Percentiles rank a stretch among this genome's conserved stretches.
Conservation (phyloP, 1,284 basidiomycete species). For the Xanthoconium separans region DNA sequence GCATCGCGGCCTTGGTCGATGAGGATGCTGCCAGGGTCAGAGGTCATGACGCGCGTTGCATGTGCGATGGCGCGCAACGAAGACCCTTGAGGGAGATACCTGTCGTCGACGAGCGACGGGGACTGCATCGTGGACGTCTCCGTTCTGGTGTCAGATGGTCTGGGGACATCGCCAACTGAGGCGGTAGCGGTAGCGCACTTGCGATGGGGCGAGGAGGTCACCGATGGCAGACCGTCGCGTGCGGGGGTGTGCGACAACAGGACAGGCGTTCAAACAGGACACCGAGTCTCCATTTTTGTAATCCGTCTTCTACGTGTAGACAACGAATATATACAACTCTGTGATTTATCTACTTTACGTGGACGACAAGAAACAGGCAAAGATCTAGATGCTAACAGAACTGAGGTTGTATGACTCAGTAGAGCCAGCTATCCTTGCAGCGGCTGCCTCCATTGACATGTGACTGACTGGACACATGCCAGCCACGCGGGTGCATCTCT, state of each 20-base stretch:
- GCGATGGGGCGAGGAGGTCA: slow-evolving; percentile 42
- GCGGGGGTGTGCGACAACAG: slow-evolving; percentile 61
- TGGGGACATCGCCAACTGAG: slow-evolving; percentile 40
- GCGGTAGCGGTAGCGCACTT: slow-evolving; percentile 35
- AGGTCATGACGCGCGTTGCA: slow-evolving; percentile 86
- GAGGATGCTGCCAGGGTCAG: slow-evolving; percentile 75
- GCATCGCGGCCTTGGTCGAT: slow-evolving; percentile 65
- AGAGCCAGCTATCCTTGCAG: no score
- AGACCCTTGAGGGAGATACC: slow-evolving; percentile 49
- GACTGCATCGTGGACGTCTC: slow-evolving; percentile 34
- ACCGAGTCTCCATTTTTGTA: no score
- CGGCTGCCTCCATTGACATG: no score
- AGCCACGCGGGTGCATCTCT: fast-evolving
- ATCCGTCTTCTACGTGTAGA: no score
- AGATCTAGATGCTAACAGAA: no score
- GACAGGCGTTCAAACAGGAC: slow-evolving; percentile 88
- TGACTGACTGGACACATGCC: no score
- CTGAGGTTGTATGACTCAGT: no score
- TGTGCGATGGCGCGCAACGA: slow-evolving; percentile 76
- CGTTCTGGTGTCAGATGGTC: slow-evolving; percentile 21
- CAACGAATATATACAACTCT: no score
- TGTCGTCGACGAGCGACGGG: slow-evolving; percentile 30
- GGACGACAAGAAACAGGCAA: no score
- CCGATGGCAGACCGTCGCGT: slow-evolving; percentile 27
- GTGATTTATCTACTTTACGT: no score